These are phyloP conservation scores for Solanum clarkiae DNA, from an alignment of 257 asterid genomes.

Conservation along the genomic window DNA sequence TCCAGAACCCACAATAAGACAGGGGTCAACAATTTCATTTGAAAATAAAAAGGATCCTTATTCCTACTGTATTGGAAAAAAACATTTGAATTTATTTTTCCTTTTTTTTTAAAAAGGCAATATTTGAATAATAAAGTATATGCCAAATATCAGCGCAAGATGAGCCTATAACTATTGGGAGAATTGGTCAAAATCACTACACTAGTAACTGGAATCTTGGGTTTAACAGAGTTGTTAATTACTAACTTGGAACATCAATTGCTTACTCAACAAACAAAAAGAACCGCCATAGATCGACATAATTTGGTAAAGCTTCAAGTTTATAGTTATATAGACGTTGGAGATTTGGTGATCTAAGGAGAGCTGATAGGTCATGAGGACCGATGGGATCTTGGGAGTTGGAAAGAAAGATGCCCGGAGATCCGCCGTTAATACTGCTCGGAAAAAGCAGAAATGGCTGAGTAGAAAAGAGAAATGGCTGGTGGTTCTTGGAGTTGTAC, in stretches of 20 bases:
- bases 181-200: not conserved
- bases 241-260: not conserved
- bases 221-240: not conserved
- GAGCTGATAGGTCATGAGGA: slow-evolving; percentile 21
- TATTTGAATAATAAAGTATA: not conserved
- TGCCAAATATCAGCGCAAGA: not conserved
- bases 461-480: slow-evolving; percentile 71
- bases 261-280: not conserved
- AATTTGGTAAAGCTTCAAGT: not conserved
- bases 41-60: not conserved
- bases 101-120: no score
- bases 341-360: not conserved
- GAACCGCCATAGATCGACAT: not conserved
- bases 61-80: not conserved
- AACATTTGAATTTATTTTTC: not conserved
- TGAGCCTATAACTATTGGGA: not conserved
- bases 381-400: slow-evolving; percentile 52
- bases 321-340: not conserved
- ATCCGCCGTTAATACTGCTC: slow-evolving; percentile 17
- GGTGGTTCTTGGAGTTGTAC: slow-evolving; percentile 72
- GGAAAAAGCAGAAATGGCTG: slow-evolving; percentile 35
- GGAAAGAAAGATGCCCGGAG: slow-evolving; percentile 15
- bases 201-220: not conserved
- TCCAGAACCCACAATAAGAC: not conserved
- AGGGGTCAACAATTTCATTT: not conserved